Base-by-base conservation (phyloP, 139 green algal species). In the Chlorella sorokiniana region DNA sequence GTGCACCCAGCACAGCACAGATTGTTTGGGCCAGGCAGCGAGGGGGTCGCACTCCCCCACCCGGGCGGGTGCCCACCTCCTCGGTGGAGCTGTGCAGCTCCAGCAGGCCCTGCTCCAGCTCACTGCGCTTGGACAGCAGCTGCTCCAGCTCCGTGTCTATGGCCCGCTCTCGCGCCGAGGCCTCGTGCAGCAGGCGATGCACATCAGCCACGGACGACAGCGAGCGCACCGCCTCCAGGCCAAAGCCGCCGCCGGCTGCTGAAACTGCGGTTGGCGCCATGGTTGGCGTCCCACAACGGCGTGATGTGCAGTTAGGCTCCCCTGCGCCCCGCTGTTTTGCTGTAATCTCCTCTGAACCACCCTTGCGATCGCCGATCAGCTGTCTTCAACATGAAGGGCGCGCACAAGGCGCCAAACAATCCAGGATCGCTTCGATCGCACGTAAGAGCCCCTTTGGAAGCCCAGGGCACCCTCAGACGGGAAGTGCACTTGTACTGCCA, bases 111-210 rank as follows among this genome's bases (percentile, higher is more conserved):
- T 81, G 33, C 73, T 96, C 90, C 59, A 96, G 56, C 6, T 93
- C 82, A 1, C 29, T 79, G 1, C 91, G 86, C 41, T 86, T 90
- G 5, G 37, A 18, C 69, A 94, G 62, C 62, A 94, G 82, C 33
- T 77, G 29, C 63, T 94, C 91, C 29, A 98, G 85, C 61, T 97
- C 94, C 16, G 63, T 69, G 22, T 99, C 96, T 22, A 99, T 92
- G 6, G 85, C 69, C 0, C 94, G 72, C 80, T 99, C 96, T 31
- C 83, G 88, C 18, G 93, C 89, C 0, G 94, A 64, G 0, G 89
- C 93, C 23, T 98, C 95, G 42, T 97, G 89, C 40, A 97, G 73
- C 14, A 96, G 78, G 1, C 90, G 86, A 35, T 88, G 92, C 51
- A 96, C 90, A 72, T 98, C 94, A 2, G 81, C 78, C 0, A 91